Evolutionary conservation across 495 filamentous ascomycete species (phyloP).

Genomic region (Podospora fimiseda): DNA sequence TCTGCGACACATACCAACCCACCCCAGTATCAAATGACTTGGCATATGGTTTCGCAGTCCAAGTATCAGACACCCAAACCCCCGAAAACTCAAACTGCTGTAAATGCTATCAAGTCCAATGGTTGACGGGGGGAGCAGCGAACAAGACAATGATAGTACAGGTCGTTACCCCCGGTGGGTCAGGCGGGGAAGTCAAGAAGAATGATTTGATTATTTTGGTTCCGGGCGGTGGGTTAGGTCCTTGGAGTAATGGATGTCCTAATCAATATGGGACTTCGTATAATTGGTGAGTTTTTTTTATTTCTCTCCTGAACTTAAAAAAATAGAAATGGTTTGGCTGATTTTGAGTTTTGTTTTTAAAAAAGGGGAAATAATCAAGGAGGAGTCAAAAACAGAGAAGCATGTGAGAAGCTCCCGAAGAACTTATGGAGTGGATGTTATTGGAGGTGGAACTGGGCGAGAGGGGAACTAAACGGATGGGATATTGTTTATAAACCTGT

Average conservation of each 20-base stretch:
- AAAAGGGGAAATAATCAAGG: slow-evolving; percentile 45
- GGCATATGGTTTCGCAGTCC: slow-evolving; percentile 46
- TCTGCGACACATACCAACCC: slow-evolving; percentile 45
- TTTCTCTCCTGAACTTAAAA: neutral
- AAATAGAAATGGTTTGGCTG: neutral
- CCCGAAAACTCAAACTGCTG: slow-evolving; percentile 37
- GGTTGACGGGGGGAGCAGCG: slow-evolving; percentile 18
- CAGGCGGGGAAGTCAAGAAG: slow-evolving; percentile 32
- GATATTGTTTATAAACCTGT: slow-evolving; percentile 18
- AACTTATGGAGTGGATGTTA: slow-evolving; percentile 45
- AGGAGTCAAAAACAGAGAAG: slow-evolving; percentile 37
- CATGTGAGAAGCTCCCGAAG: slow-evolving; percentile 40
- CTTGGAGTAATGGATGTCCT: slow-evolving; percentile 38
- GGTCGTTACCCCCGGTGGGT: slow-evolving; percentile 46
- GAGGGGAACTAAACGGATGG: slow-evolving; percentile 21
- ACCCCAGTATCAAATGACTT: slow-evolving; percentile 38
- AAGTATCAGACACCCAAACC: slow-evolving; percentile 24
- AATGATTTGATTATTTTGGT: slow-evolving; percentile 48
- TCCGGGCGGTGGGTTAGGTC: slow-evolving; percentile 49
- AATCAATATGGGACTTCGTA: slow-evolving; percentile 30
- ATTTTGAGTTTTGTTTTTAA: neutral
- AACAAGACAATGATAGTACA: slow-evolving; percentile 51
- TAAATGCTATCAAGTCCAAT: slow-evolving; percentile 37
- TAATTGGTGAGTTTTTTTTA: slow-evolving; percentile 10
- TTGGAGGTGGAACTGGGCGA: slow-evolving; percentile 48